Base-by-base conservation (phyloP, 2,329 filamentous ascomycete species). In the Ophiostoma ips region DNA sequence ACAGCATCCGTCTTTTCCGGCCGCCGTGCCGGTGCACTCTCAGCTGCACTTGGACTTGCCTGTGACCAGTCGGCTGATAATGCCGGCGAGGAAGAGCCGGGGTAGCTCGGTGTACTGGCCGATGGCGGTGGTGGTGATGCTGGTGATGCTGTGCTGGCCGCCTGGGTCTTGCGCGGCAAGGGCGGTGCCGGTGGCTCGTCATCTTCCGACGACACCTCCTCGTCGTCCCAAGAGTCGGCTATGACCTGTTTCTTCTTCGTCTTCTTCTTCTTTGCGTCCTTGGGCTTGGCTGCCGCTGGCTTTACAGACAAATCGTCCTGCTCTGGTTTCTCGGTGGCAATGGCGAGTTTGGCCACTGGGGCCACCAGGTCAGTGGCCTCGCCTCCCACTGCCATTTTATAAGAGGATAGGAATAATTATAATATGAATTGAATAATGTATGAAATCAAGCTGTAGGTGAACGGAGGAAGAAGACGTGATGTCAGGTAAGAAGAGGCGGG, bases 1-100 rank as follows among this genome's bases (percentile, higher is more conserved):
- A 94, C 87, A 1, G 88, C 87, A 54, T 94, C 94, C 55, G 89
- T 94, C 71, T 95, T 98, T 67, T 95, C 89, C 0, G 88, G 90
- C 36, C 85, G 70, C 50, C 56, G 56, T 8, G 56, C 33, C 6
- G 54, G 48, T 49, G 53, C 50, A 10, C 34, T 38, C 47, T 48
- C 33, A 9, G 35, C 38, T n/a, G 18, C 31, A 5, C 15, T n/a
- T 2, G 34, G 30, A 34, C 38, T 28, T 19, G 38, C 30, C n/a
- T 24, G n/a, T 43, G 40, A 43, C 49, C 49, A 50, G 43, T 50
- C 34, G 31, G 49, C 44, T 3, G 44, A 43, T 19, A 51, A 16
- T 16, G n/a, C 21, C 7, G 40, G 24, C 15, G 24, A 43, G n/a
- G 21, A 30, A 16, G 40, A 4, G 24, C 24, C 24, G 8, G 24